These are phyloP conservation scores for Fraxinus floribunda DNA, from an alignment of 305 asterid genomes.

Conservation along the genomic window DNA sequence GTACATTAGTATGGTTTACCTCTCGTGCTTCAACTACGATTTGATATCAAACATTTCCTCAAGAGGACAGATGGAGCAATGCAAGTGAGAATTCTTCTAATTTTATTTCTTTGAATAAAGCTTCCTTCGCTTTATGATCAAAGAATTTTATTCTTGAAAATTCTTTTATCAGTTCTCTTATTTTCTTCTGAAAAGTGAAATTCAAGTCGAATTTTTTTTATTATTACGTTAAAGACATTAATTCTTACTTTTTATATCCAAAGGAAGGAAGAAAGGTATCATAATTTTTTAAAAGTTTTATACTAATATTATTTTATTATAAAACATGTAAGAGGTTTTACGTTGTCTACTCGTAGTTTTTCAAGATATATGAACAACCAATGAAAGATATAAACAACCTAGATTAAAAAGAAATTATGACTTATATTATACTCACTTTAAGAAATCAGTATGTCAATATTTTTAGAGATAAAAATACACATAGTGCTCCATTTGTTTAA, in stretches of 20 bases:
- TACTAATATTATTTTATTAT: no score
- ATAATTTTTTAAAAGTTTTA: no score
- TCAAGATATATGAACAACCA: neutral
- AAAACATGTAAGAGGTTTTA: neutral
- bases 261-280: neutral
- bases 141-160: neutral
- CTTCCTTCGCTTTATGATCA: neutral
- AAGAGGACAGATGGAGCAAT: neutral
- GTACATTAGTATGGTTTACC: neutral
- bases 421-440: neutral
- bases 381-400: neutral
- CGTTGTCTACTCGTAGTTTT: neutral
- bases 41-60: neutral
- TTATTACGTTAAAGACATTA: neutral
- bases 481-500: neutral
- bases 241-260: neutral
- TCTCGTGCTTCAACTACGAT: neutral
- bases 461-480: neutral
- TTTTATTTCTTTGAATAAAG: neutral
- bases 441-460: neutral
- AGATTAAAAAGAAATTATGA: no score
- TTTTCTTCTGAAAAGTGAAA: neutral
- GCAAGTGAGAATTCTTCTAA: neutral
- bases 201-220: neutral
- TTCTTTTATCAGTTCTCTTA: neutral